Evolutionary conservation across 371 early-diverging fungal genomes (phyloP).

Genomic region (Haplosporangium sp.): DNA sequence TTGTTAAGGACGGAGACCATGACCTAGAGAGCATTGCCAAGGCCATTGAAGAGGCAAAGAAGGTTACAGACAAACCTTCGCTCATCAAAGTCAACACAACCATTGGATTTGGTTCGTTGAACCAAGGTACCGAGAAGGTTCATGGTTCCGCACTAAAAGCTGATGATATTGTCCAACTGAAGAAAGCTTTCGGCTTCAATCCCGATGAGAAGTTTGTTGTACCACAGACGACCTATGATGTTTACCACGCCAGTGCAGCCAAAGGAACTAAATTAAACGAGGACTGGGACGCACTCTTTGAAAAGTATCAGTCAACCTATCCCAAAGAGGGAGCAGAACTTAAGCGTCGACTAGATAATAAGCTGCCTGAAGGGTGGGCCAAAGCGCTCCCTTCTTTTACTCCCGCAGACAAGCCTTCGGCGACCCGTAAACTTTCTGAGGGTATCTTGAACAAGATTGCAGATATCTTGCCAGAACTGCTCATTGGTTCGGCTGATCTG

Average conservation of each 20-base stretch:
- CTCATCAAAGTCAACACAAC: constrained; percentile 89
- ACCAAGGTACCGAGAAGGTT: constrained; percentile 91
- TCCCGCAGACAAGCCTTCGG: constrained; percentile 83
- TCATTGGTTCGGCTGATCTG: constrained; percentile 99
- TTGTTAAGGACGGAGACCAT: constrained; percentile 87
- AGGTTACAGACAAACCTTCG: constrained; percentile 88
- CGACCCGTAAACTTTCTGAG: constrained; percentile 94
- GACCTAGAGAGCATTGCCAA: constrained; percentile 78
- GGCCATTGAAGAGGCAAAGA: constrained; percentile 86
- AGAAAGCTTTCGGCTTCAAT: constrained; percentile 89
- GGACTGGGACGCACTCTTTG: constrained; percentile 83
- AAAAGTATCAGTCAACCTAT: constrained; percentile 67
- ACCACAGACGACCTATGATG: constrained; percentile 70
- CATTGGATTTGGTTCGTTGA: constrained; percentile 90
- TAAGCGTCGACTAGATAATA: constrained; percentile 77
- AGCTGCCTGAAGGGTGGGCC: constrained; percentile 84
- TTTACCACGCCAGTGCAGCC: constrained; percentile 71
- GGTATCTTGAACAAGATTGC: constrained; percentile 87
- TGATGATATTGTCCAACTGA: constrained; percentile 90
- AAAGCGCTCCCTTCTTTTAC: constrained; percentile 82
- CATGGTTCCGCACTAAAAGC: constrained; percentile 94
- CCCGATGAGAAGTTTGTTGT: constrained; percentile 83
- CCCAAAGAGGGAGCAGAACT: constrained; percentile 82
- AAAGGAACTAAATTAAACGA: constrained; percentile 71
- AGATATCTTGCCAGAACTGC: constrained; percentile 82